phyloP scores from a whole-genome alignment of 352 stramenopile genomes.

The Phytophthora pistaciae region DNA sequence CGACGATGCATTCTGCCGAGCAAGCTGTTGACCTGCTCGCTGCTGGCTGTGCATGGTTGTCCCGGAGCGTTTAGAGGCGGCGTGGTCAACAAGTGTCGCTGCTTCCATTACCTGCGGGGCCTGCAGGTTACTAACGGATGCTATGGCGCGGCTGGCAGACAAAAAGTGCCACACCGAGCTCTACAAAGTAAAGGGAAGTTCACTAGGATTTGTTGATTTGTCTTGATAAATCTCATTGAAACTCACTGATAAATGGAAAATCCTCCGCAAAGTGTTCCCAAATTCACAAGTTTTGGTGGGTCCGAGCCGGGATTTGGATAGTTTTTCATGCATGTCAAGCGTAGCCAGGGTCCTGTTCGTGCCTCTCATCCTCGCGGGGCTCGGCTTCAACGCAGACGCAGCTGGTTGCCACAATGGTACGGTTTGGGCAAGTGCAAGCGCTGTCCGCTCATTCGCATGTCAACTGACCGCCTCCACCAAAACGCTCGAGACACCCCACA shows the following conservation, averaged over 20 bases:
- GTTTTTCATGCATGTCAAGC: background rate
- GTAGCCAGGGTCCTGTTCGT: background rate
- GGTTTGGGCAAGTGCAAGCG: background rate
- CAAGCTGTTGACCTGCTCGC: constrained; percentile 25
- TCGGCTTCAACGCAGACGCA: constrained; percentile 26
- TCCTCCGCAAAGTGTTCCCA: too few species aligned
- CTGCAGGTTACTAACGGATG: constrained; percentile 37
- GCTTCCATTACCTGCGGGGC: background rate
- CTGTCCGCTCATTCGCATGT: constrained; percentile 1
- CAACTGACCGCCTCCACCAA: constrained; percentile 40
- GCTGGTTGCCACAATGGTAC: constrained; percentile 23
- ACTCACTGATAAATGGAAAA: too few species aligned
- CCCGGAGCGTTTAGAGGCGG: constrained; percentile 5
- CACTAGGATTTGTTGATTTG: too few species aligned
- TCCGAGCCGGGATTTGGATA: too few species aligned
- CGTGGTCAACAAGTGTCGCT: background rate
- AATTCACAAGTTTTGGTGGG: constrained; percentile 2
- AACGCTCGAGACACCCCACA: constrained; percentile 22
- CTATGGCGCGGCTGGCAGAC: constrained; percentile 26
- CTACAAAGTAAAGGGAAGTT: too few species aligned
- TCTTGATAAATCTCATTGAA: too few species aligned
- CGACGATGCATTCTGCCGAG: constrained; percentile 28
- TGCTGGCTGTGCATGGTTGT: constrained; percentile 8
- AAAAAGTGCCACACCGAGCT: constrained; percentile 20
- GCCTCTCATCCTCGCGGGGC: constrained; percentile 21